Conservation (phyloP, 2,329 filamentous ascomycete species). For the Mollisiaceae sp. region DNA sequence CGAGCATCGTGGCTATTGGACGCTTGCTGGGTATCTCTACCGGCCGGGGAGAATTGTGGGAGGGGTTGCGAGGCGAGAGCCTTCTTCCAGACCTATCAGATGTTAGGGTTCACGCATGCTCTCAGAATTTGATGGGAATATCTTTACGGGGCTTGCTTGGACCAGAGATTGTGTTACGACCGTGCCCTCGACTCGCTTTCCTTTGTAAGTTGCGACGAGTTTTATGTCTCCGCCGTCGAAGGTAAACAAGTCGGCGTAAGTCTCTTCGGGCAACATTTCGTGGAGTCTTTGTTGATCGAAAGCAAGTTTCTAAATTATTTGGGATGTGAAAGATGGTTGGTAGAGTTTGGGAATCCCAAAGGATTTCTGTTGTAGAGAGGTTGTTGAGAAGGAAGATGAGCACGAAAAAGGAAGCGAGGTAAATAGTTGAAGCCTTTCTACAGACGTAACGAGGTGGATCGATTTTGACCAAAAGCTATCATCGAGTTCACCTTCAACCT, state of each 20-base stretch:
- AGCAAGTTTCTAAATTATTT: too few species aligned
- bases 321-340: too few species aligned
- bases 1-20: too few species aligned
- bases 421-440: too few species aligned
- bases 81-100: constrained; percentile 10
- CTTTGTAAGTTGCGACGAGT: neutral
- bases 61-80: neutral
- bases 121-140: neutral
- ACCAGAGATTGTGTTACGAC: constrained; percentile 2
- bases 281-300: too few species aligned
- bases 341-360: too few species aligned
- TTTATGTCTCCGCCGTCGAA: constrained; percentile 9
- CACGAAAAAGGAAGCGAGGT: too few species aligned
- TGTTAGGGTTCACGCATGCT: neutral
- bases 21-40: too few species aligned
- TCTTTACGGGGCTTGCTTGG: constrained; percentile 2
- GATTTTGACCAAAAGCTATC: neutral
- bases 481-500: neutral
- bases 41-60: too few species aligned
- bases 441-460: too few species aligned
- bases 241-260: constrained; percentile 10
- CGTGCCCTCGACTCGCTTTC: neutral
- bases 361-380: too few species aligned
- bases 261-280: neutral
- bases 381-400: too few species aligned